These are phyloP conservation scores for Hypoxylon crocopeplum DNA, from an alignment of 495 filamentous ascomycete genomes.

Conservation along the genomic window DNA sequence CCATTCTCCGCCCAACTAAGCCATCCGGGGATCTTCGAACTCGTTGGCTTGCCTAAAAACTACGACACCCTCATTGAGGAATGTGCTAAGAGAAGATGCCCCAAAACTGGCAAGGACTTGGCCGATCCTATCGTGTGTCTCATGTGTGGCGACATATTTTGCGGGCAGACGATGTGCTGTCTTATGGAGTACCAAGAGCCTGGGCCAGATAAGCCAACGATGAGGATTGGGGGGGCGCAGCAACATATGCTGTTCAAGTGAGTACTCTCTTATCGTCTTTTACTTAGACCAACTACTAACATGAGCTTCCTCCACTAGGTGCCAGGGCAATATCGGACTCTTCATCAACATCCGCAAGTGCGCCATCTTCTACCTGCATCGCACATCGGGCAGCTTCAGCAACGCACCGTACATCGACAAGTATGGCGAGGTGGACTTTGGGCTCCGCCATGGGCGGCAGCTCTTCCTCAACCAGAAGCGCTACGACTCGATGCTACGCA, in stretches of 20 bases:
- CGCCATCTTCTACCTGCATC: slow-evolving; percentile 83
- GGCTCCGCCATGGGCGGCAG: slow-evolving; percentile 80
- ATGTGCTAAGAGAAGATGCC: slow-evolving; percentile 82
- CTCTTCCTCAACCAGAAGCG: slow-evolving; percentile 91
- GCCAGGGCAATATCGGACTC: slow-evolving; percentile 84
- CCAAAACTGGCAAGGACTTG: slow-evolving; percentile 87
- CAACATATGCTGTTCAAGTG: slow-evolving; percentile 84
- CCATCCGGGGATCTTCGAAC: slow-evolving; percentile 91
- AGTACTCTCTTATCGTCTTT: slow-evolving; percentile 41
- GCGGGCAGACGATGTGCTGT: slow-evolving; percentile 92
- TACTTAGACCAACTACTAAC: slow-evolving; percentile 10
- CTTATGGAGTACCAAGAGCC: slow-evolving; percentile 62
- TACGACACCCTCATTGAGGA: slow-evolving; percentile 94
- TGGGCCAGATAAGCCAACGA: slow-evolving; percentile 38
- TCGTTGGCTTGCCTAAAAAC: slow-evolving; percentile 89
- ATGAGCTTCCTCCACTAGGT: slow-evolving; percentile 56
- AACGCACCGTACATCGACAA: slow-evolving; percentile 92
- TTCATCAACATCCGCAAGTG: slow-evolving; percentile 98
- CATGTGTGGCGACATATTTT: slow-evolving; percentile 95
- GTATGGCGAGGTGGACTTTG: slow-evolving; percentile 91
- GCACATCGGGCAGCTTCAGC: slow-evolving; percentile 81
- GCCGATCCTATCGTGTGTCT: slow-evolving; percentile 90
- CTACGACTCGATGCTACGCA: slow-evolving; percentile 86
- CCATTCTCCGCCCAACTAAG: slow-evolving; percentile 59
- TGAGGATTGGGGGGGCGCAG: slow-evolving; percentile 80